These are phyloP conservation scores for Medakamo hakoo DNA, from an alignment of 139 green algal species.

Conservation along the genomic window DNA sequence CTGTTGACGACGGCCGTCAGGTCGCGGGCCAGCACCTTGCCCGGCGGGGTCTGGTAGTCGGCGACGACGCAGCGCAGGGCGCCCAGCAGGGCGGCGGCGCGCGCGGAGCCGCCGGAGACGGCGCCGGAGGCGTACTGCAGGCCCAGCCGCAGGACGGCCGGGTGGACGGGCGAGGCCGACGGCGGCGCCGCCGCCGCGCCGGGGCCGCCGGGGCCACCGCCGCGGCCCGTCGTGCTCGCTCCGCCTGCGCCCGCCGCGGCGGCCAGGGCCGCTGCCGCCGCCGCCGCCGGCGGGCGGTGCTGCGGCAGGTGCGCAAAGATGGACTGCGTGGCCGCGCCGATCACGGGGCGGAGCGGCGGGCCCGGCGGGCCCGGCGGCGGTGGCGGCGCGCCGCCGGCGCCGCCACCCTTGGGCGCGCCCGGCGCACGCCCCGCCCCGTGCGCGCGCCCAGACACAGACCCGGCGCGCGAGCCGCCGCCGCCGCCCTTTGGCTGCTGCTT, in stretches of 20 bases:
- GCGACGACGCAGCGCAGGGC: conserved; percentile 49
- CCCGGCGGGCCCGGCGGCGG: too few relatives aligned
- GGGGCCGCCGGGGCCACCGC: not conserved
- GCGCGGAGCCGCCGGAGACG: conserved; percentile 58
- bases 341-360: too few relatives aligned
- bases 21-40: conserved; percentile 57
- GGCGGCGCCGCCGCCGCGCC: conserved; percentile 2
- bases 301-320: conserved; percentile 76
- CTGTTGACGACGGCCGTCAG: conserved; percentile 54
- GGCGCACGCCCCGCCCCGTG: too few relatives aligned
- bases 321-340: too few relatives aligned
- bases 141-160: conserved; percentile 59
- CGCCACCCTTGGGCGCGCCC: too few relatives aligned
- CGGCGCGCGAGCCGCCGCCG: too few relatives aligned
- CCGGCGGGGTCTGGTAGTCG: conserved; percentile 52
- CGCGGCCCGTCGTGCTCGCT: conserved; percentile 5
- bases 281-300: conserved; percentile 24
- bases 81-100: conserved; percentile 75
- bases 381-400: too few relatives aligned
- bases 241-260: not conserved
- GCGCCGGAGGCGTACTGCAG: conserved; percentile 58
- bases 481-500: too few relatives aligned
- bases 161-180: conserved; percentile 29
- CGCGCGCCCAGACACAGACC: too few relatives aligned
- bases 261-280: conserved; percentile 3